Evolutionary conservation across 2,329 filamentous ascomycete genomes (phyloP), one percentile per base, ranked within the genome.

Genomic region (Ophiosphaerella narmari): DNA sequence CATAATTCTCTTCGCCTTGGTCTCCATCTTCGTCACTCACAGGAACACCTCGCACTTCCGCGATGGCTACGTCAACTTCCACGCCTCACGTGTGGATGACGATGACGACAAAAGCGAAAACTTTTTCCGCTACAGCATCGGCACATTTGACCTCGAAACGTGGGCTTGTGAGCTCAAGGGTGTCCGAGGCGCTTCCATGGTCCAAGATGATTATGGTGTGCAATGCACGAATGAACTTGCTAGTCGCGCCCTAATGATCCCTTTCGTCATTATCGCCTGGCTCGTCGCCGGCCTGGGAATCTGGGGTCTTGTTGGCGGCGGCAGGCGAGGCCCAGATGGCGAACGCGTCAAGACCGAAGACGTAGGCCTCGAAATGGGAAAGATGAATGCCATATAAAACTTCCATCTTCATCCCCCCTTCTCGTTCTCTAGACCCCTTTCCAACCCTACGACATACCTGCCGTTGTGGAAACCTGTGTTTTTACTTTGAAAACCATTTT

Each of bases 91-190:
- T 11, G 52, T 54, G 16, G 52, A 60, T 13, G 54, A 57, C 31
- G 42, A 63, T 21, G 12, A 21, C 34, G 29, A 31, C 23, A 24
- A 35, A 1, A 51, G 46, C 14, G 48, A 54, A 6, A 46, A 45
- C 12, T 57, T 56, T 47, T 62, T 57, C 44, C 62, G 66, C 23
- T 73, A 73, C 54, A 62, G 67, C 51, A 52, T 59, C 29, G 70
- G 70, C 38, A 67, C 53, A 21, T 73, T 73, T 42, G 70, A 73
- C 29, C 61, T 73, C 11, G 70, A 72, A 45, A 71, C 67, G 1
- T 73, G 70, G 69, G 52, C 60, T 8, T 73, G 69, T 46, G 65
- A 70, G 16, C 57, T 71, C 8, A 59, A 64, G 50, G 40, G 41
- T 5, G 57, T 62, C 0, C 23, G 39, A 1, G 64, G 63, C 8